Evolutionary conservation across 192 early-diverging fungal genomes (phyloP).

Genomic region (Chytriomyces confervae): DNA sequence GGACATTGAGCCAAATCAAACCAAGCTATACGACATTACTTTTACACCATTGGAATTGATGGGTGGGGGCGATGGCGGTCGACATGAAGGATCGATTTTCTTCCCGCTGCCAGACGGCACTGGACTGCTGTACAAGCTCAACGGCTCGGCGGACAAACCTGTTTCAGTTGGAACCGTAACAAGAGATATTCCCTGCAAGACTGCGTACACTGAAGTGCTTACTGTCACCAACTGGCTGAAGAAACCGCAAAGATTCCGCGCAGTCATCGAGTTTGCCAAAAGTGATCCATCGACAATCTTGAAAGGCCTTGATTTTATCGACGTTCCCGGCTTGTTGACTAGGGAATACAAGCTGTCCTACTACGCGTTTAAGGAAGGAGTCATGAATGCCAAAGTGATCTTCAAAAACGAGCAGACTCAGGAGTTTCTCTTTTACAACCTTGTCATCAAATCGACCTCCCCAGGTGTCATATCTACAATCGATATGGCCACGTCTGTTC

Average conservation of each 20-base stretch:
- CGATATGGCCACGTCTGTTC: constrained; percentile 53
- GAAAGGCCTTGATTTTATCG: constrained; percentile 65
- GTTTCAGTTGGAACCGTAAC: constrained; percentile 52
- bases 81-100: constrained; percentile 67
- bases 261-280: constrained; percentile 58
- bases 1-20: constrained; percentile 62
- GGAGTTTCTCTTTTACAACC: constrained; percentile 61
- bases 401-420: constrained; percentile 68
- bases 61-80: constrained; percentile 58
- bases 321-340: constrained; percentile 52
- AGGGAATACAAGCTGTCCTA: constrained; percentile 67
- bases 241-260: constrained; percentile 56
- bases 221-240: constrained; percentile 64
- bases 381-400: constrained; percentile 54
- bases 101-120: constrained; percentile 68
- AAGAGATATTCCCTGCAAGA: constrained; percentile 66
- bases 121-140: constrained; percentile 66
- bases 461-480: constrained; percentile 58
- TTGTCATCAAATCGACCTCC: constrained; percentile 59
- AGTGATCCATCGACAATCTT: constrained; percentile 62
- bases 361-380: constrained; percentile 66
- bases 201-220: constrained; percentile 56
- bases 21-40: constrained; percentile 59
- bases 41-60: constrained; percentile 58
- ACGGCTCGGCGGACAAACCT: constrained; percentile 63